Percentiles rank a stretch among this genome's conserved stretches.
phyloP scores from a whole-genome alignment of 2,329 filamentous ascomycete genomes.

The Emmonsiellopsis sp. region DNA sequence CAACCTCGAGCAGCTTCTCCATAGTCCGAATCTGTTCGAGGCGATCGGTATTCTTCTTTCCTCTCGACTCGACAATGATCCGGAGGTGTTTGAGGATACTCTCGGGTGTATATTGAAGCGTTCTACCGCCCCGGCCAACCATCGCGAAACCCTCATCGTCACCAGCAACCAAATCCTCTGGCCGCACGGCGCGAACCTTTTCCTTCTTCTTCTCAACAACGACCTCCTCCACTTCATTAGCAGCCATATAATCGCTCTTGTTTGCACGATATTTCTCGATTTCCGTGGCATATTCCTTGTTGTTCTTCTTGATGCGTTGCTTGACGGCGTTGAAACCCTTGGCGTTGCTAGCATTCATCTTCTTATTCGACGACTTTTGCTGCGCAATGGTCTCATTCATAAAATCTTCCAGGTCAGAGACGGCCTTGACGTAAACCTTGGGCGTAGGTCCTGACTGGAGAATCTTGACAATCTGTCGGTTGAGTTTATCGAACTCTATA shows the following conservation, averaged over 20 bases:
- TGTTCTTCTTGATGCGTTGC: slow-evolving; percentile 98
- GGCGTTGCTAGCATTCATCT: slow-evolving; percentile 95
- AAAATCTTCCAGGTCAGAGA: slow-evolving; percentile 87
- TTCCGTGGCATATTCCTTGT: slow-evolving; percentile 83
- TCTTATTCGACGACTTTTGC: slow-evolving; percentile 92
- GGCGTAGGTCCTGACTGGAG: slow-evolving; percentile 68
- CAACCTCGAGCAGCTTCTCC: slow-evolving; percentile 90
- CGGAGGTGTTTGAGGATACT: slow-evolving; percentile 96
- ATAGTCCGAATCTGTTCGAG: slow-evolving; percentile 91
- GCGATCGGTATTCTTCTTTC: slow-evolving; percentile 97
- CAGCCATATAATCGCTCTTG: slow-evolving; percentile 81
- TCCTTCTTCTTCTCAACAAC: slow-evolving; percentile 42
- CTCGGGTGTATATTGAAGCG: slow-evolving; percentile 87
- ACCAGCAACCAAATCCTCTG: slow-evolving; percentile 36
- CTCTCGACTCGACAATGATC: slow-evolving; percentile 85
- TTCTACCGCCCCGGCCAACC: slow-evolving; percentile 80
- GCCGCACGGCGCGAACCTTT: slow-evolving; percentile 36
- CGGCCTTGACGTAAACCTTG: slow-evolving; percentile 84
- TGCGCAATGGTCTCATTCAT: slow-evolving; percentile 91
- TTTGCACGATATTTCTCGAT: slow-evolving; percentile 79
- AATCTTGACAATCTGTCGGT: slow-evolving; percentile 73
- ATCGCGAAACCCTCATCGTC: slow-evolving; percentile 79
- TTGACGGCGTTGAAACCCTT: slow-evolving; percentile 94
- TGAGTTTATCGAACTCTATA: slow-evolving; percentile 87
- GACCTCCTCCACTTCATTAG: slow-evolving; percentile 64